A percentile compares a stretch with the other conserved stretches of the same genome.
These are phyloP conservation scores for Euphorbia tirucalli DNA, from an alignment of 345 rosid species.

Conservation along the genomic window DNA sequence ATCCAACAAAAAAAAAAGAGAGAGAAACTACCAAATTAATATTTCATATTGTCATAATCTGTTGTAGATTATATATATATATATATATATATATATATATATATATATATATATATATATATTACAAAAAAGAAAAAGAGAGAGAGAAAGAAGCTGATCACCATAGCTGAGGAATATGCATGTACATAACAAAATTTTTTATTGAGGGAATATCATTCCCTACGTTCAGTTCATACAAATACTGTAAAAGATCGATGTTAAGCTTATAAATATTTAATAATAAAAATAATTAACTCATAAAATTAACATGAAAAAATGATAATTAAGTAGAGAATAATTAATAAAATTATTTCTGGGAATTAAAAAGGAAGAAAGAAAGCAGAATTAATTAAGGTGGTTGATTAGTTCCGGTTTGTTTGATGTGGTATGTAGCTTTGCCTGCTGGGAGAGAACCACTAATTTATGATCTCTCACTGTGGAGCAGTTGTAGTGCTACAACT, in stretches of 20 bases:
- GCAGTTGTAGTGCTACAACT: conserved; percentile 11
- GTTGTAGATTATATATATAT: too few species aligned
- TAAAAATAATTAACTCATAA: too few species aligned
- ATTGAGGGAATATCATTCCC: conserved; percentile 3
- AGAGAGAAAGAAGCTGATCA: too few species aligned
- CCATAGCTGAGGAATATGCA: too few species aligned
- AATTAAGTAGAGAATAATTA: not conserved
- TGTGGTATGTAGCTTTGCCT: conserved; percentile 1
- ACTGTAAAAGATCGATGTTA: conserved; percentile 1
- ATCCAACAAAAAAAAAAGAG: too few species aligned
- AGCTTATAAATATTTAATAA: not conserved
- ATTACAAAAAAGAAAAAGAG: too few species aligned
- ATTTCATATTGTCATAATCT: too few species aligned
- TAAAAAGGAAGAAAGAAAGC: conserved; percentile 4
- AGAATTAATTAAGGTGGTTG: conserved; percentile 22
- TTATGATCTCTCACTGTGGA: conserved; percentile 15
- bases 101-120: too few species aligned
- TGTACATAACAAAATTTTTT: not conserved
- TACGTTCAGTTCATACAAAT: not conserved
- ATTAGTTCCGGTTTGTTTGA: conserved; percentile 22
- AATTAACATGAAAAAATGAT: not conserved
- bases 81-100: too few species aligned
- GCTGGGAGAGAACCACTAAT: not conserved
- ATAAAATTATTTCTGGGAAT: not conserved
- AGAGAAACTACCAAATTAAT: too few species aligned